phyloP scores from a whole-genome alignment of 192 early-diverging fungal genomes.

The Chytriomyces hyalinus region DNA sequence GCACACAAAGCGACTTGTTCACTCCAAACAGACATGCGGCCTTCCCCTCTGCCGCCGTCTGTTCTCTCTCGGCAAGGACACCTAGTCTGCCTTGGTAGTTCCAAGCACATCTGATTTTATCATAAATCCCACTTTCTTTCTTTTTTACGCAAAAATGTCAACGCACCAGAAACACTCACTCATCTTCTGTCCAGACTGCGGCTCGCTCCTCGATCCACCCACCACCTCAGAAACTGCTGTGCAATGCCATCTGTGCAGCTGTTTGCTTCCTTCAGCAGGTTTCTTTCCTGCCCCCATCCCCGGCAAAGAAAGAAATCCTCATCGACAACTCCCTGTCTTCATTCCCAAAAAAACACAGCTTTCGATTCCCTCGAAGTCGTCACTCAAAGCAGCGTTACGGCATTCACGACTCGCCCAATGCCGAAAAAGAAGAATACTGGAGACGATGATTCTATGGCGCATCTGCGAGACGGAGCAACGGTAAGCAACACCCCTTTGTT shows the following conservation, averaged over 20 bases:
- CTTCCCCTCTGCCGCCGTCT: no score
- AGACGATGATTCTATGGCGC: conserved; percentile 33
- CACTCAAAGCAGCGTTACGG: conserved; percentile 74
- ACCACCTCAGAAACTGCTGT: conserved; percentile 74
- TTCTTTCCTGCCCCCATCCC: conserved; percentile 34
- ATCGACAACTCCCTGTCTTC: neutral
- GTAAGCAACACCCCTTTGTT: conserved; percentile 15
- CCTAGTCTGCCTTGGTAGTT: no score
- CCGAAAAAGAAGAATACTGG: conserved; percentile 10
- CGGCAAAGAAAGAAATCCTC: neutral
- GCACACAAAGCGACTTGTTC: no score
- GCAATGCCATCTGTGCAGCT: conserved; percentile 81
- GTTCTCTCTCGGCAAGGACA: no score
- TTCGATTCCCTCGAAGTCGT: conserved; percentile 84
- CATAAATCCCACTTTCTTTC: no score
- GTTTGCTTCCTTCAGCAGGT: conserved; percentile 64
- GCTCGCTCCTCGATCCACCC: conserved; percentile 87
- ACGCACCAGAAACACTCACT: conserved; percentile 55
- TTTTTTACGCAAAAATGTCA: conserved; percentile 19
- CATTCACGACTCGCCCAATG: conserved; percentile 70
- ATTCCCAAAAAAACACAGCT: conserved; percentile 40
- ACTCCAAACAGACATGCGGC: no score
- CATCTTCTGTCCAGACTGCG: conserved; percentile 90
- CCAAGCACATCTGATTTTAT: no score
- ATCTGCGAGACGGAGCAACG: conserved; percentile 53